Evolutionary conservation across 129 eudicot genomes (phyloP).

Genomic region (Flaveria ramosissima): DNA sequence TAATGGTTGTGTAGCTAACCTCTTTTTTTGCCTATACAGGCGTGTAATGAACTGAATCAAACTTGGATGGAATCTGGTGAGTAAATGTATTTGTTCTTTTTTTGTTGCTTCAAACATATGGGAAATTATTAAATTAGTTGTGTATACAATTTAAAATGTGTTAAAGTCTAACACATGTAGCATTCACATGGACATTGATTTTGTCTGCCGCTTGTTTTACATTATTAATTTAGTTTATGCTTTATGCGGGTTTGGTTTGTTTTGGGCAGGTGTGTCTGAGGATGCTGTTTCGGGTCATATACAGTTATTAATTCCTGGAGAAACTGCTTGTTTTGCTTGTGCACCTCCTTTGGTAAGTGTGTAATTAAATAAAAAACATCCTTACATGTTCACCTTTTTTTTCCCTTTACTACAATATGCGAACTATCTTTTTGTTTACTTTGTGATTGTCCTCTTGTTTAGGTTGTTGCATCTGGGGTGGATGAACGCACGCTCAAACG

Average conservation of each 20-base stretch:
- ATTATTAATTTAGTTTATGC: neutral
- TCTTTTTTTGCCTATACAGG: conserved; percentile 49
- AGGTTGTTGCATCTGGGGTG: conserved; percentile 98
- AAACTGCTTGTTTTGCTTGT: conserved; percentile 98
- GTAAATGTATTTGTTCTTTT: conserved; percentile 8
- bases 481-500: conserved; percentile 98
- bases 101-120: conserved; percentile 9
- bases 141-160: neutral
- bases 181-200: neutral
- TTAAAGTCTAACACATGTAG: conserved; percentile 1
- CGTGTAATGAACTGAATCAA: conserved; percentile 94
- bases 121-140: neutral
- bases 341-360: conserved; percentile 91
- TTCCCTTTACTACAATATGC: neutral
- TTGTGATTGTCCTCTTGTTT: conserved; percentile 8
- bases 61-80: conserved; percentile 99
- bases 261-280: conserved; percentile 85
- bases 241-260: conserved; percentile 2
- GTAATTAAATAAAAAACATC: neutral
- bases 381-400: neutral
- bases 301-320: conserved; percentile 93
- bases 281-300: conserved; percentile 99
- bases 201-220: neutral
- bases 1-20: conserved; percentile 27
- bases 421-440: conserved; percentile 13